Percentiles rank a stretch among this genome's conserved stretches.
Conservation (phyloP, 192 early-diverging fungal genomes). For the Coemansia sp. region DNA sequence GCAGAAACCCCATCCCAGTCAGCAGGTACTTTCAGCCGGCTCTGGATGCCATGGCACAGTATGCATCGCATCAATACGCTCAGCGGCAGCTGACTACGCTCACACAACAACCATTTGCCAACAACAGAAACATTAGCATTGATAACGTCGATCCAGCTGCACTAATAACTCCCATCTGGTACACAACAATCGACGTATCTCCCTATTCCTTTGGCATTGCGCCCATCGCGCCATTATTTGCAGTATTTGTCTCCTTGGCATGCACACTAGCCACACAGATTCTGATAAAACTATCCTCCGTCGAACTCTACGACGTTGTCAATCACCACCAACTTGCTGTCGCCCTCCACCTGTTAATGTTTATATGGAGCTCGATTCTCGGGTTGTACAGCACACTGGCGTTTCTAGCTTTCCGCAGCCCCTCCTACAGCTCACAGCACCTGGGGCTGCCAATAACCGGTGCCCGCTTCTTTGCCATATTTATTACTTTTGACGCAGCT, state of each 20-base stretch:
- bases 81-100: not conserved
- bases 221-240: conserved; percentile 10
- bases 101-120: not conserved
- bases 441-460: conserved; percentile 8
- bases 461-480: conserved; percentile 12
- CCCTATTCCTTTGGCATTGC: conserved; percentile 15
- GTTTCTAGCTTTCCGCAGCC: conserved; percentile 10
- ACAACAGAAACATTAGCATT: not conserved
- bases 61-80: not conserved
- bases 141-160: not conserved
- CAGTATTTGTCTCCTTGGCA: conserved; percentile 5
- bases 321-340: not conserved
- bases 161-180: not conserved
- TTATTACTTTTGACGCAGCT: not conserved
- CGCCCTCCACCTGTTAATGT: not conserved
- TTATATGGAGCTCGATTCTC: conserved; percentile 8
- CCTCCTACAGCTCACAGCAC: not conserved
- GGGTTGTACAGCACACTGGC: conserved; percentile 13
- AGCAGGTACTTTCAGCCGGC: conserved; percentile 8
- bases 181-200: conserved; percentile 10
- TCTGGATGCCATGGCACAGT: conserved; percentile 8
- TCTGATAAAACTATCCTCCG: conserved; percentile 5
- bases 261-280: conserved; percentile 11
- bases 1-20: conserved; percentile 1
- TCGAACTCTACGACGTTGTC: conserved; percentile 4